A percentile compares a stretch with the other conserved stretches of the same genome.
Conservation (phyloP, 176 grass and related monocot genomes). For the Phoenix roebelenii region DNA sequence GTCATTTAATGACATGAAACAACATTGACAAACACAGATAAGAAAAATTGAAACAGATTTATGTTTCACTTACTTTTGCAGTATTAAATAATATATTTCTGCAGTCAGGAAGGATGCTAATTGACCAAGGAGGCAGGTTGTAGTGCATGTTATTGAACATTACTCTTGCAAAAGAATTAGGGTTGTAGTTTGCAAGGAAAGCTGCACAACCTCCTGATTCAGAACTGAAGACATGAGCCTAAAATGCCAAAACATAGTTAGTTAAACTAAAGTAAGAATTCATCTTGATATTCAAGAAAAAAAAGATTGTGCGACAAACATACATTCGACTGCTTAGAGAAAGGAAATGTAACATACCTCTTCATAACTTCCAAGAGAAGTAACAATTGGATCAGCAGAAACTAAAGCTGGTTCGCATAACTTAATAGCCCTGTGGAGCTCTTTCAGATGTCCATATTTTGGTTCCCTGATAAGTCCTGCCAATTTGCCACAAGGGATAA, state of each 20-base stretch:
- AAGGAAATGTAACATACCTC: conserved; percentile 34
- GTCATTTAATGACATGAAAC: no score
- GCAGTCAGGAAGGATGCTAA: conserved; percentile 97
- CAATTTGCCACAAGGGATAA: conserved; percentile 5
- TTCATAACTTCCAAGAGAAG: conserved; percentile 82
- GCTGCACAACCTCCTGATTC: conserved; percentile 63
- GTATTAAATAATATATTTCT: conserved; percentile 87
- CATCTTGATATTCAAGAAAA: neutral
- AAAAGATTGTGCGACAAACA: no score
- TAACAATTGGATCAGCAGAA: conserved; percentile 72
- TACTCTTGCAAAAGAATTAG: conserved; percentile 64
- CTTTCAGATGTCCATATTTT: conserved; percentile 92
- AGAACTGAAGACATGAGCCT: conserved; percentile 81
- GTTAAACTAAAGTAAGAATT: neutral
- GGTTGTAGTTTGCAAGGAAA: conserved; percentile 85
- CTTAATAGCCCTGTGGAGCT: conserved; percentile 86
- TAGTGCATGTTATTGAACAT: conserved; percentile 76
- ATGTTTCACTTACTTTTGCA: conserved; percentile 54
- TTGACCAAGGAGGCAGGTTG: conserved; percentile 95
- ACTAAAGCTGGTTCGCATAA: conserved; percentile 77
- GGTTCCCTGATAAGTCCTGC: conserved; percentile 78
- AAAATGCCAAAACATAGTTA: conserved; percentile 13
- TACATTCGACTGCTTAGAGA: neutral
- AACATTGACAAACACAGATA: no score
- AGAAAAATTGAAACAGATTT: no score